Base-by-base conservation (phyloP, 1,284 basidiomycete species). In the Takashimella tepidaria region DNA sequence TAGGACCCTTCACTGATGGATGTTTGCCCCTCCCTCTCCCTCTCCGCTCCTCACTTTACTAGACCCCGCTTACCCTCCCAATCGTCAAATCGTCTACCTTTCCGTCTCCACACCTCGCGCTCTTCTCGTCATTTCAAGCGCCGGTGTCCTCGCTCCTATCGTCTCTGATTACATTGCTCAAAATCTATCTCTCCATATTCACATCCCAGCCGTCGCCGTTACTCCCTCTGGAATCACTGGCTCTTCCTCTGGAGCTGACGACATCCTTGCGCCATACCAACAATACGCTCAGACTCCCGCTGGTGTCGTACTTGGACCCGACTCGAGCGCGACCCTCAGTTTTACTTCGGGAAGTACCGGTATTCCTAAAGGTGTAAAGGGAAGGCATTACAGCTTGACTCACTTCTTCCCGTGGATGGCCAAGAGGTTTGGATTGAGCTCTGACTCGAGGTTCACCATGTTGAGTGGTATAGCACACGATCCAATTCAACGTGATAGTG, bases 351-450 rank as follows among this genome's bases (percentile, higher is more conserved):
- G 96, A 49, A 95, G 90, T 61, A 98, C 96, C 0, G 96, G 96
- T 47, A 93, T 98, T 51, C 96, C 96, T 2, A 98, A 99, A 78
- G 96, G 96, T 43, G 95, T 99, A 46, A 84, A 85, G 66, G 96
- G 96, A 0, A 80, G 96, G 45, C 96, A 99, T 74, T 97, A 89
- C 76, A 92, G 88, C 62, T 79, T 99, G 62, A 99, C 96, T 0
- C 96, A 98, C 76, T 99, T 98, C 82, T 98, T 98, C 84, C 95
- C 95, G 3, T 99, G 96, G 96, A 98, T 99, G 96, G 87, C 88
- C 20, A 79, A 92, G 70, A 80, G 85, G 19, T 99, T 98, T 73
- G 85, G 82, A 2, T 78, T 99, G 44, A 79, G 80, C 41, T 79
- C 84, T 53, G 77, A 82, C 24, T 91, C 89, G 56, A 89, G 86